Evolutionary conservation across 139 green algal genomes (phyloP).

Genomic region (Coelastrella sp.): DNA sequence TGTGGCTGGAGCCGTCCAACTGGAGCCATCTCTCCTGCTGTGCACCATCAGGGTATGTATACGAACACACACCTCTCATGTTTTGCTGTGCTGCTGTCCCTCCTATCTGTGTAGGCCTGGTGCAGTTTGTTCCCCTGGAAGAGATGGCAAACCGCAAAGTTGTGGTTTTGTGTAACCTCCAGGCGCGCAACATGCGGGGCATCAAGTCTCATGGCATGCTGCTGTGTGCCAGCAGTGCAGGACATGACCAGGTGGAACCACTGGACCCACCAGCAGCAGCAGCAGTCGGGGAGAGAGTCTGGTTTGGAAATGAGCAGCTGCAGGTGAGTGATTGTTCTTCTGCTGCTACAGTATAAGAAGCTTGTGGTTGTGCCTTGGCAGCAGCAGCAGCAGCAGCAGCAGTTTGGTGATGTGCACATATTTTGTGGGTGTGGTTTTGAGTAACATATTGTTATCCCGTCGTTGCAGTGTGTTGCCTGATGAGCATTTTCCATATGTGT

Average conservation of each 20-base stretch:
- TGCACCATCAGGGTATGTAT: no score
- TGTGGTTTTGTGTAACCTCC: constrained; percentile 89
- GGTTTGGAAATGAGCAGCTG: constrained; percentile 67
- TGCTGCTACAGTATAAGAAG: neutral
- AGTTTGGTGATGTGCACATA: neutral
- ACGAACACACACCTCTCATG: neutral
- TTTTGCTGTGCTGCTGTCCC: neutral
- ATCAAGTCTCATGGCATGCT: constrained; percentile 86
- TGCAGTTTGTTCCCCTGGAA: constrained; percentile 76
- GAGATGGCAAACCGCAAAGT: constrained; percentile 74
- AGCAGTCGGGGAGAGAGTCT: constrained; percentile 79
- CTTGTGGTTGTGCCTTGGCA: neutral
- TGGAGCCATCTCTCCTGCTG: no score
- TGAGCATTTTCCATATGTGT: no score
- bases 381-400: neutral
- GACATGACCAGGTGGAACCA: constrained; percentile 84
- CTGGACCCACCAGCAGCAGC: constrained; percentile 75
- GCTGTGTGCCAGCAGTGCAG: constrained; percentile 79
- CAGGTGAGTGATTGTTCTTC: neutral
- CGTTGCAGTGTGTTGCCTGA: no score
- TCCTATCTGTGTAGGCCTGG: constrained; percentile 61
- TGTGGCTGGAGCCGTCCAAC: no score
- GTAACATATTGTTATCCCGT: no score
- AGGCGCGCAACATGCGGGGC: constrained; percentile 81
- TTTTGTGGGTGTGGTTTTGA: no score